A percentile compares a stretch with the other conserved stretches of the same genome.
Evolutionary conservation across 2,329 filamentous ascomycete genomes (phyloP).

Genomic region (Cytospora leucostoma): DNA sequence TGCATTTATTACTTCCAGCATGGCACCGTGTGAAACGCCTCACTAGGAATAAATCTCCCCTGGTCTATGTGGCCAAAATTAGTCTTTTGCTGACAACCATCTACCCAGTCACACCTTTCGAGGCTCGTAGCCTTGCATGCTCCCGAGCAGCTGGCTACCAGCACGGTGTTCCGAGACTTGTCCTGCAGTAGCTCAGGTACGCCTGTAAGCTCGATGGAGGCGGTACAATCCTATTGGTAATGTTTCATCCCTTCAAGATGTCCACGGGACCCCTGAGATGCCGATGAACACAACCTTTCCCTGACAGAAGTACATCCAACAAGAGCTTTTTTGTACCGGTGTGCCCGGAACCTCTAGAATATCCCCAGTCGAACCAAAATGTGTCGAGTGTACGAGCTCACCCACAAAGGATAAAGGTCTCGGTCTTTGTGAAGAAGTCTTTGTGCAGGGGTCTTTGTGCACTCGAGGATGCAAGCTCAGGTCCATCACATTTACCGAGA

Average conservation of each 20-base stretch:
- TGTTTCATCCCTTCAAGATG: slow-evolving; percentile 22
- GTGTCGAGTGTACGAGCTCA: background rate
- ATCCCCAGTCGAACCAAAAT: slow-evolving; percentile 8
- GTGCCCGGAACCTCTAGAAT: slow-evolving; percentile 4
- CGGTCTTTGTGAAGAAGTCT: slow-evolving; percentile 20
- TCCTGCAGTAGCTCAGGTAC: slow-evolving; percentile 22
- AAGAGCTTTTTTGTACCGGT: slow-evolving; percentile 13
- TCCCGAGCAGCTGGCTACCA: background rate
- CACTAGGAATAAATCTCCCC: slow-evolving; percentile 12
- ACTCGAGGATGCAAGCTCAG: slow-evolving; percentile 9
- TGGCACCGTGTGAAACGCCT: background rate
- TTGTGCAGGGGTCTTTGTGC: slow-evolving; percentile 24
- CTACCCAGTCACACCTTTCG: slow-evolving; percentile 1
- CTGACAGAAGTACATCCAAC: slow-evolving; percentile 19
- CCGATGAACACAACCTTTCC: slow-evolving; percentile 5
- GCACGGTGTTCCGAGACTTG: background rate
- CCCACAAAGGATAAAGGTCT: slow-evolving; percentile 18
- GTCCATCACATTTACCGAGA: slow-evolving; percentile 8
- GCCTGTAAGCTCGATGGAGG: slow-evolving; percentile 4
- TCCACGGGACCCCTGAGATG: slow-evolving; percentile 4
- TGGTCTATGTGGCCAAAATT: background rate
- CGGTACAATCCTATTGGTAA: slow-evolving; percentile 17
- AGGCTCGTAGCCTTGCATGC: slow-evolving; percentile 5
- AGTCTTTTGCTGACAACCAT: slow-evolving; percentile 3
- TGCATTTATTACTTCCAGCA: slow-evolving; percentile 5